A percentile compares a stretch with the other conserved stretches of the same genome.
These are phyloP conservation scores for Taiozyma sp. DNA, from an alignment of 1,139 yeast genomes.

Conservation along the genomic window DNA sequence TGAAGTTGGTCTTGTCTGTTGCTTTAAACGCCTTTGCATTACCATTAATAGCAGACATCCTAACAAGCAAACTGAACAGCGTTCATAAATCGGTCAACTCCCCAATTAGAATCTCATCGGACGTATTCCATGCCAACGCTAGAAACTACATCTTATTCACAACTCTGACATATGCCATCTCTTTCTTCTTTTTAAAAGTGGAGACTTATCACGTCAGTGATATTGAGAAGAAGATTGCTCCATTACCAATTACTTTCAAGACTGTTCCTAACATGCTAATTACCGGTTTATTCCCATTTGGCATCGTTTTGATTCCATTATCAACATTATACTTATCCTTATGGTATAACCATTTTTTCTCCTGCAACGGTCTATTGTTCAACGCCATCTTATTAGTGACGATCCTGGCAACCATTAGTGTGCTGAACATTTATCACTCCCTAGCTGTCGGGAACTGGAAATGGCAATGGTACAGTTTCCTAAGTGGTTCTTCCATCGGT, in stretches of 20 bases:
- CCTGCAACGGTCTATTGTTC: constrained; percentile 11
- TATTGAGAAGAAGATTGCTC: constrained; percentile 16
- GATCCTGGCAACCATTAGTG: constrained; percentile 12
- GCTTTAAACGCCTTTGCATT: constrained; percentile 13
- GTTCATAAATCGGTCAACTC: constrained; percentile 17
- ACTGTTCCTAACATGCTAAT: constrained; percentile 22
- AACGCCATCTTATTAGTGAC: constrained; percentile 11
- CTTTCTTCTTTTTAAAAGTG: constrained; percentile 9
- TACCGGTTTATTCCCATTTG: constrained; percentile 24
- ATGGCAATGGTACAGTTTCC: constrained; percentile 23
- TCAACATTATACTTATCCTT: constrained; percentile 21
- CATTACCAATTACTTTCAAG: constrained; percentile 20
- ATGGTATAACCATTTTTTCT: constrained; percentile 24
- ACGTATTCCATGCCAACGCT: not conserved
- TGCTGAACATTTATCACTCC: constrained; percentile 18
- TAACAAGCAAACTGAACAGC: constrained; percentile 9
- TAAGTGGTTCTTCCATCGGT: constrained; percentile 22
- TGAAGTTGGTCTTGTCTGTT: not conserved
- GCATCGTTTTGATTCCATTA: constrained; percentile 21
- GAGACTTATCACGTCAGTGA: constrained; percentile 4
- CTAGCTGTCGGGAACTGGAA: constrained; percentile 24
- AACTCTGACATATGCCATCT: constrained; percentile 5
- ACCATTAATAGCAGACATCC: constrained; percentile 9
- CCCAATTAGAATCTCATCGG: constrained; percentile 14
- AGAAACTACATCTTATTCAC: constrained; percentile 9